Evolutionary conservation across 2,329 filamentous ascomycete genomes (phyloP).

Genomic region (Coniochaeta prunicola): DNA sequence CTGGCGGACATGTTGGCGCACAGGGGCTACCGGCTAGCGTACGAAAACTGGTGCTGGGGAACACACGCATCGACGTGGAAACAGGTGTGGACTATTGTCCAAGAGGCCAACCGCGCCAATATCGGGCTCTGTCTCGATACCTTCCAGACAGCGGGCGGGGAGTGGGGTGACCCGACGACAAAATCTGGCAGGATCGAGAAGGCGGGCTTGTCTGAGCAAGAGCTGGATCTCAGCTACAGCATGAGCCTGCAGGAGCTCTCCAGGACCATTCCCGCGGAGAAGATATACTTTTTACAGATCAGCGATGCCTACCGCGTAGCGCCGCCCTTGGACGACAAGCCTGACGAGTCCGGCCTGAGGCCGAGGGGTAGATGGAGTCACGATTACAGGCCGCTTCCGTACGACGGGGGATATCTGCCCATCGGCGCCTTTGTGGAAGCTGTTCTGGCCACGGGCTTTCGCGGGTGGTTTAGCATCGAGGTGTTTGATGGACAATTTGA

Average conservation of each 20-base stretch:
- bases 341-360: constrained; percentile 43
- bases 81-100: constrained; percentile 62
- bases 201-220: constrained; percentile 25
- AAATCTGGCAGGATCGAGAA: constrained; percentile 49
- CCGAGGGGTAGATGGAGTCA: constrained; percentile 65
- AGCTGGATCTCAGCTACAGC: constrained; percentile 43
- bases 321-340: constrained; percentile 42
- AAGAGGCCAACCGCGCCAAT: constrained; percentile 54
- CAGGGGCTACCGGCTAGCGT: constrained; percentile 56
- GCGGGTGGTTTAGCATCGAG: constrained; percentile 20
- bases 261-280: constrained; percentile 53
- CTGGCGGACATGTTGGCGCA: constrained; percentile 55
- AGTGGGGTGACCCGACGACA: constrained; percentile 67
- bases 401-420: constrained; percentile 63
- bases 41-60: constrained; percentile 81
- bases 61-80: constrained; percentile 63
- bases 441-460: constrained; percentile 54
- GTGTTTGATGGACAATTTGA: constrained; percentile 23
- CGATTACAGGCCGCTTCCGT: constrained; percentile 62
- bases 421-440: constrained; percentile 57
- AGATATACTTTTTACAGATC: constrained; percentile 69
- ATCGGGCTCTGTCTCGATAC: constrained; percentile 72
- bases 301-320: constrained; percentile 63
- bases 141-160: constrained; percentile 66
- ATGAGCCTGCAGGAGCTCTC: constrained; percentile 49